Evolutionary conservation across 2,329 filamentous ascomycete species (phyloP).

Genomic region (Chaetomiaceae sp.): DNA sequence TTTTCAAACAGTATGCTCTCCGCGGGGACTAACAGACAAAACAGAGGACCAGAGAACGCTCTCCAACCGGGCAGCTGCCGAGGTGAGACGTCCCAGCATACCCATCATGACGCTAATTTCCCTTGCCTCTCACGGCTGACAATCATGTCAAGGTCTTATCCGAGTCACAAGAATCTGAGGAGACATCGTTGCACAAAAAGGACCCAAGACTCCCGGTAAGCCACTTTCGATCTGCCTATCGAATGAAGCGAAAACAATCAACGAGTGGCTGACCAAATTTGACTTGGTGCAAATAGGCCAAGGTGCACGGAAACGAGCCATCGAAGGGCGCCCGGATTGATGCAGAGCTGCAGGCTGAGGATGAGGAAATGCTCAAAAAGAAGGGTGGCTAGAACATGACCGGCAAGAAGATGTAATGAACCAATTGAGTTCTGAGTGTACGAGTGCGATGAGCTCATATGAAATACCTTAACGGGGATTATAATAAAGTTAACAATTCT

Average conservation of each 20-base stretch:
- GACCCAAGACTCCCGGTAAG: conserved; percentile 58
- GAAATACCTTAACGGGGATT: not conserved
- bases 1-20: too few relatives aligned
- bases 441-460: not conserved
- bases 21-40: conserved; percentile 22
- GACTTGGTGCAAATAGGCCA: conserved; percentile 43
- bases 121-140: not conserved
- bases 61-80: conserved; percentile 64
- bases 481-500: too few relatives aligned
- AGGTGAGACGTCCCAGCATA: conserved; percentile 45
- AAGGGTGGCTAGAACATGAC: conserved; percentile 44
- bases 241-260: not conserved
- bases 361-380: conserved; percentile 58
- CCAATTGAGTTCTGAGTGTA: not conserved
- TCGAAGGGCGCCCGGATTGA: conserved; percentile 69
- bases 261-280: not conserved
- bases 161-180: conserved; percentile 37
- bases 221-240: not conserved
- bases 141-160: conserved; percentile 17
- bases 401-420: conserved; percentile 17
- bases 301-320: conserved; percentile 67
- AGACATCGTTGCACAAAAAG: conserved; percentile 44
- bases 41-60: conserved; percentile 67
- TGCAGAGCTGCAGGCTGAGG: conserved; percentile 62
- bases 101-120: too few relatives aligned